phyloP scores from a whole-genome alignment of 257 asterid genomes.

The Salvia splendens region DNA sequence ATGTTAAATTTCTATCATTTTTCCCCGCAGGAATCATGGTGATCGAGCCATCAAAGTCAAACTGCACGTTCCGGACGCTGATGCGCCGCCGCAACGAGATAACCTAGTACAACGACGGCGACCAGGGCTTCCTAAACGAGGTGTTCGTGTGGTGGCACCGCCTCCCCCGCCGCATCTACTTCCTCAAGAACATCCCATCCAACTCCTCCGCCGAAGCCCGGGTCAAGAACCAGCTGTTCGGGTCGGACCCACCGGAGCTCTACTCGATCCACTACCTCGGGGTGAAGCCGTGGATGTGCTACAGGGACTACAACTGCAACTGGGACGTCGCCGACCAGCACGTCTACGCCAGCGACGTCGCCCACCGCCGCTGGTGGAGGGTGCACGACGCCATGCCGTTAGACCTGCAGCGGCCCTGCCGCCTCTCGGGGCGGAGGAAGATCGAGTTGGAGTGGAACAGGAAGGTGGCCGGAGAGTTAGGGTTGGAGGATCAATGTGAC shows the following conservation, averaged over 20 bases:
- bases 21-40: slow-evolving; percentile 47
- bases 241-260: slow-evolving; percentile 68
- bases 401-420: slow-evolving; percentile 53
- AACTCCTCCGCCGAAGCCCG: slow-evolving; percentile 45
- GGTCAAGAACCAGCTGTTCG: slow-evolving; percentile 65
- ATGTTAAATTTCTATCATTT: too few species aligned
- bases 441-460: slow-evolving; percentile 67
- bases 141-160: slow-evolving; percentile 90
- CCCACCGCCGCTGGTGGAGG: slow-evolving; percentile 76
- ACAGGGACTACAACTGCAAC: slow-evolving; percentile 81
- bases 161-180: slow-evolving; percentile 70
- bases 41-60: slow-evolving; percentile 79
- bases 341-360: slow-evolving; percentile 73
- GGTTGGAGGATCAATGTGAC: slow-evolving; percentile 71
- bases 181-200: slow-evolving; percentile 77
- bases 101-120: slow-evolving; percentile 88
- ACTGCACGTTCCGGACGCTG: slow-evolving; percentile 68
- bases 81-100: slow-evolving; percentile 52
- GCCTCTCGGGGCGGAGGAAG: slow-evolving; percentile 51
- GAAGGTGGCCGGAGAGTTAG: slow-evolving; percentile 50
- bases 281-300: slow-evolving; percentile 85
- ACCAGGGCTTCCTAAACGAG: slow-evolving; percentile 82
- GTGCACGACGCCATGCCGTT: slow-evolving; percentile 71
- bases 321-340: slow-evolving; percentile 60
- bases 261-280: slow-evolving; percentile 78